Base-by-base conservation (phyloP, 176 grass and related monocot species). In the Eragrostis curvula region DNA sequence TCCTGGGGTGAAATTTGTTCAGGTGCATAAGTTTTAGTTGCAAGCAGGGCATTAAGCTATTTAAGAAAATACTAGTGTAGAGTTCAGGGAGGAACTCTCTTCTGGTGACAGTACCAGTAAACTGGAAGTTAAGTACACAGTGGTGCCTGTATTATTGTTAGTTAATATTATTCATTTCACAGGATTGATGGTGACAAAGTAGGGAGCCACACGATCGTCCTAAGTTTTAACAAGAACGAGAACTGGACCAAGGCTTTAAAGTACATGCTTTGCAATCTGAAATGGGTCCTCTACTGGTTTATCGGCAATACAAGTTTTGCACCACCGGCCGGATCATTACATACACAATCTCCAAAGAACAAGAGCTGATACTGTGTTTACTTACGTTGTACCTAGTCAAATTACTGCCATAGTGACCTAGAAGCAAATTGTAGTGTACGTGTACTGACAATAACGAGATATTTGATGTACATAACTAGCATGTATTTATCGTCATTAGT, bases 141-240 rank as follows among this genome's bases (percentile, higher is more conserved):
- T 69, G 30, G 43, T 47, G 24, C 29, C 2, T 62, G 48, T 42
- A 36, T 32, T 51, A 7, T 25, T 83, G 32, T 60, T 79, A 75
- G 78, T 55, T 73, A 70, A 50, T 13, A 77, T 63, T 25, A 7
- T 27, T 81, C 5, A 0, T 88, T 86, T 79, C 20, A 25, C 52
- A 99, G 97, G 93, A 99, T 99, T 53, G 97, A 99, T 85, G 94
- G 92, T 77, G 97, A 96, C 85, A 96, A 99, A 78, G 93, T 99
- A 64, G 91, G 92, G 68, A 94, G 74, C 87, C 89, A 99, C 53
- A 99, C 91, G 0, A 99, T 99, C 55, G 93, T 90, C 61, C 61
- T 96, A 88, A 99, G 97, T 83, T 96, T 94, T 77, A 99, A 99
- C 74, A 96, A 99, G 67, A 80, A 86, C 0, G 91, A 99, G 69